Percentiles rank a stretch among this genome's conserved stretches.
These are phyloP conservation scores for Phytophthora macrochlamydospora DNA, from an alignment of 352 stramenopile species.

Conservation along the genomic window DNA sequence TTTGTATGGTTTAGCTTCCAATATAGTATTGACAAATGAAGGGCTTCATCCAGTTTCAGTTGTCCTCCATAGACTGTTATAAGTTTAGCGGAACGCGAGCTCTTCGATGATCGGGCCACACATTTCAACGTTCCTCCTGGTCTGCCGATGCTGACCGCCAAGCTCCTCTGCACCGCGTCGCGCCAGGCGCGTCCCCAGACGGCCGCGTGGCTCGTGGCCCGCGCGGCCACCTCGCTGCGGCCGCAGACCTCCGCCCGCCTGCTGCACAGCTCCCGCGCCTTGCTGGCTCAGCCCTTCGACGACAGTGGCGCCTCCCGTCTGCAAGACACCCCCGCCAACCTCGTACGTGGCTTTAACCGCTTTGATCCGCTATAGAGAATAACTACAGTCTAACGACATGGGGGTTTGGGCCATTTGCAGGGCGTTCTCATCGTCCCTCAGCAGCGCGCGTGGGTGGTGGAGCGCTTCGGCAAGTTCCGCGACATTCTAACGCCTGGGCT, in stretches of 20 bases:
- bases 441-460: constrained; percentile 89
- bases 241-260: constrained; percentile 2
- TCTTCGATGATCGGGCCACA: constrained; percentile 2
- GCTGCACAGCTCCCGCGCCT: constrained; percentile 40
- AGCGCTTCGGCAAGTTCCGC: constrained; percentile 93
- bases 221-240: constrained; percentile 14
- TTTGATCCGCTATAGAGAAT: background rate
- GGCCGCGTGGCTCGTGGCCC: constrained; percentile 1
- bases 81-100: background rate
- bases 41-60: too few relatives aligned
- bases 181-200: constrained; percentile 25
- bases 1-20: too few relatives aligned
- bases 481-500: constrained; percentile 83
- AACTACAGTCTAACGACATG: background rate
- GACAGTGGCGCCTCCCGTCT: constrained; percentile 48
- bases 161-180: constrained; percentile 19
- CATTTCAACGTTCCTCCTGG: background rate
- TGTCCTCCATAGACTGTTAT: too few relatives aligned
- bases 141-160: constrained; percentile 31
- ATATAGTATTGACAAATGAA: too few relatives aligned
- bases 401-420: constrained; percentile 31
- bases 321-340: constrained; percentile 58
- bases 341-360: constrained; percentile 32
- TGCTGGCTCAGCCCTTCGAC: constrained; percentile 42
- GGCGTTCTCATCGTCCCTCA: constrained; percentile 89